Evolutionary conservation across 1,284 basidiomycete genomes (phyloP), one percentile per base, ranked within the genome.

Genomic region (Phlebopus sp.): DNA sequence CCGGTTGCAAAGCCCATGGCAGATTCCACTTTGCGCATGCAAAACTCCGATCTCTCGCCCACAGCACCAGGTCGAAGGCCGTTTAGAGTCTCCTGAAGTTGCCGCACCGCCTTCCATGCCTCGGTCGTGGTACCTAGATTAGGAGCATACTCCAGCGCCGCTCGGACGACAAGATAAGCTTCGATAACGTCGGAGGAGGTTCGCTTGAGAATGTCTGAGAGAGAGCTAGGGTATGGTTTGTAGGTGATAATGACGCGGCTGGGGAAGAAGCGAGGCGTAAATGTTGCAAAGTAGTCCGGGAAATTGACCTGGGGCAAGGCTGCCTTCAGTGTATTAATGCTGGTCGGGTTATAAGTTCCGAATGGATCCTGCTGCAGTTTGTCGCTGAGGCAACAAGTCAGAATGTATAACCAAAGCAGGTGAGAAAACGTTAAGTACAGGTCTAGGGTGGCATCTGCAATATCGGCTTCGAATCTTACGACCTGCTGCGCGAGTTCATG

Each of bases 31-130:
- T 74, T 72, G 5, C 71, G 73, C 36, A 86, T 74, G 56, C 88
- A 91, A 58, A 81, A 86, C 58, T 94, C 88, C 29, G 82, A 78
- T 27, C 96, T 79, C 59, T 96, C 88, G 47, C 88, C 86, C 34
- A 89, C 76, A 2, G 86, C 88, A 35, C 94, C 96, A 53, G 86
- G 86, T 69, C 92, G 92, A 59, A 97, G 81, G 2, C 96, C 96
- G 36, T 77, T 79, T 37, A 97, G 70, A 29, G 77, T 70, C 64
- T 93, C 90, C 37, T 81, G 69, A 38, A 97, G 73, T 25, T 76
- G 71, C 13, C 87, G 76, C 46, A 83, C 76, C 9, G 87, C 83
- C 66, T 85, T 77, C 81, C 90, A 86, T 27, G 90, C 77, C 51
- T 84, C 78, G 0, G 90, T 91, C 23, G 78, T 76, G 49, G 76